Evolutionary conservation across 1,139 yeast genomes (phyloP), one percentile per base, ranked within the genome.

Genomic region (Debaryomyces robertsiae): DNA sequence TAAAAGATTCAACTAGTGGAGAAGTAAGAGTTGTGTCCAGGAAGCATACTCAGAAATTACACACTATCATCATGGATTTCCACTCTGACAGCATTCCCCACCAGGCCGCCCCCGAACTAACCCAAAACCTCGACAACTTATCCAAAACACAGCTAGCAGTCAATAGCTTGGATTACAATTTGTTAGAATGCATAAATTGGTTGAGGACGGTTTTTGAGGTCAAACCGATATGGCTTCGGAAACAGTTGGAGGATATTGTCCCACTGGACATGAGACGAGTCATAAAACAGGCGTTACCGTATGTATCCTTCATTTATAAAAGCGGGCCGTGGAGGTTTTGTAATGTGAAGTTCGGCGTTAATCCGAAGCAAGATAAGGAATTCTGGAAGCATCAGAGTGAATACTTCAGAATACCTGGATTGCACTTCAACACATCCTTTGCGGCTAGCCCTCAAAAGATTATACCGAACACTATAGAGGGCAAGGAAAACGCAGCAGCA

Each of bases 291-390:
- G 94, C 96, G 0, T 63, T 94, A 38, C 96, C 98, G 0, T 82
- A 86, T 55, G 85, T 90, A 0, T 75, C 96, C 0, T 93, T 81
- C 57, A 75, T 87, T 30, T 86, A 82, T 59, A 80, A 84, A 25
- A 85, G 85, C 55, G 98, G 99, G 0, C 98, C 98, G 0, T 93
- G 96, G 96, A 75, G 98, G 54, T 89, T 89, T 47, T 79, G 95
- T n/a, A 88, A 84, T 57, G 81, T 89, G 33, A 77, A 70, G 52
- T 81, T 82, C 52, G 98, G 97, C 0, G 70, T 83, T 27, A 88
- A 93, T 59, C 98, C 98, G 0, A 69, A 79, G 35, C 52, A 63
- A 2, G 79, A 81, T 38, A 55, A 66, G 1, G 64, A 75, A 5
- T 82, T 67, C 56, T 84, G 89, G 53, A 63, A 63, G 25, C 89